Percentiles rank a stretch among this genome's conserved stretches.
Conservation (phyloP, 1,139 yeast genomes). For the Nakaseomyces kungkrabaensis region DNA sequence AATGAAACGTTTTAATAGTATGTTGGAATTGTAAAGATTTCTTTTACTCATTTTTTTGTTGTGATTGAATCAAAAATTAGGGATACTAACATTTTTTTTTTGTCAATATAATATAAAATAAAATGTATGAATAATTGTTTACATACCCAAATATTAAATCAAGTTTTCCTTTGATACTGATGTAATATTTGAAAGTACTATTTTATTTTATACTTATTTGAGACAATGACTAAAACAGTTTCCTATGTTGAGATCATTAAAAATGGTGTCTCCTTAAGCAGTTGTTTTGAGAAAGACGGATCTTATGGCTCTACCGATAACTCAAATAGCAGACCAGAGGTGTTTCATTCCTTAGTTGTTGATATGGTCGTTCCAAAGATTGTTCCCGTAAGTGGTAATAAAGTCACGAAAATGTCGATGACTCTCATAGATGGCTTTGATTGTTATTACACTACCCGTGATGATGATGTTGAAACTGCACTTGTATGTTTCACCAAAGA, state of each 20-base stretch:
- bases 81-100: not conserved
- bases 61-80: not conserved
- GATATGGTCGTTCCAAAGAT: conserved; percentile 28
- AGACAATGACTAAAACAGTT: conserved; percentile 6
- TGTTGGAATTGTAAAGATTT: not conserved
- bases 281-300: conserved; percentile 15
- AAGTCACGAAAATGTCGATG: conserved; percentile 26
- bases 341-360: conserved; percentile 21
- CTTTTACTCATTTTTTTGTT: too few species aligned
- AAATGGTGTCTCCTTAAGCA: conserved; percentile 14
- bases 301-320: conserved; percentile 5
- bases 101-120: not conserved
- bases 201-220: too few species aligned
- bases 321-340: conserved; percentile 11
- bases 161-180: too few species aligned
- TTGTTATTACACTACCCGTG: conserved; percentile 26
- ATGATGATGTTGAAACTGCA: conserved; percentile 9
- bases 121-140: too few species aligned
- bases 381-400: conserved; percentile 24
- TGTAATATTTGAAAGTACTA: too few species aligned
- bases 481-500: conserved; percentile 21
- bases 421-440: conserved; percentile 26
- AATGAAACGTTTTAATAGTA: conserved; percentile 16
- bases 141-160: too few species aligned
- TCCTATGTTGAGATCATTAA: conserved; percentile 24